Evolutionary conservation across 306 rosid genomes (phyloP).

Genomic region (Quercus rubra): DNA sequence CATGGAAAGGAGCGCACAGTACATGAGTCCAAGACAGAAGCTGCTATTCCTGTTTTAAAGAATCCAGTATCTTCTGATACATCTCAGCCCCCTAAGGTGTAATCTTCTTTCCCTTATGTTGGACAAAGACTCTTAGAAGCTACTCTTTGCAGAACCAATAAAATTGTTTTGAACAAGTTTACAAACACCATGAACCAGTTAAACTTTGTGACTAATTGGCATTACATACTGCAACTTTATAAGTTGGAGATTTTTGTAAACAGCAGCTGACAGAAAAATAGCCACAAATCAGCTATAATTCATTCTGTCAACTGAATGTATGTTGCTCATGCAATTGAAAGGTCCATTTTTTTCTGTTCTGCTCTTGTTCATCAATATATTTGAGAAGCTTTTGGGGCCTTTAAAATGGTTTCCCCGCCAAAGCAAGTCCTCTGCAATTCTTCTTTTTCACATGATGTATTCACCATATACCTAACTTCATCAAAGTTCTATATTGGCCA

Average conservation of each 20-base stretch:
- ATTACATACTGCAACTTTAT: not conserved
- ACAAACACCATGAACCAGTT: not conserved
- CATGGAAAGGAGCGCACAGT: constrained; percentile 30
- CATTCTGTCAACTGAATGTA: not conserved
- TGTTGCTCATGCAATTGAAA: not conserved
- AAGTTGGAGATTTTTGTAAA: not conserved
- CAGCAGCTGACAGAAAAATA: not conserved
- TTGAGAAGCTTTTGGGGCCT: not conserved
- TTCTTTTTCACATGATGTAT: not conserved
- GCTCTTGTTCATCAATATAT: not conserved
- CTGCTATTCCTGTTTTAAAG: constrained; percentile 31
- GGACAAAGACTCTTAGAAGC: constrained; percentile 5
- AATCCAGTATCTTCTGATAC: constrained; percentile 37
- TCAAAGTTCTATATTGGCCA: not conserved
- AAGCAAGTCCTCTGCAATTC: not conserved
- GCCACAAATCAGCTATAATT: not conserved
- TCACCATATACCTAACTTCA: not conserved
- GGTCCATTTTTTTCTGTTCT: not conserved
- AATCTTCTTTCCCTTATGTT: constrained; percentile 15
- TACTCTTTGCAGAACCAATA: not conserved
- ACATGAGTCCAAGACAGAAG: constrained; percentile 35
- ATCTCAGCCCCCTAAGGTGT: constrained; percentile 53
- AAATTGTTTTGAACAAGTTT: not conserved
- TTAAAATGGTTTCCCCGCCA: not conserved
- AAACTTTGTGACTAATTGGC: not conserved